Percentiles rank a stretch among this genome's conserved stretches.
These are phyloP conservation scores for Marvania coccoides DNA, from an alignment of 139 green algal genomes.

Conservation along the genomic window DNA sequence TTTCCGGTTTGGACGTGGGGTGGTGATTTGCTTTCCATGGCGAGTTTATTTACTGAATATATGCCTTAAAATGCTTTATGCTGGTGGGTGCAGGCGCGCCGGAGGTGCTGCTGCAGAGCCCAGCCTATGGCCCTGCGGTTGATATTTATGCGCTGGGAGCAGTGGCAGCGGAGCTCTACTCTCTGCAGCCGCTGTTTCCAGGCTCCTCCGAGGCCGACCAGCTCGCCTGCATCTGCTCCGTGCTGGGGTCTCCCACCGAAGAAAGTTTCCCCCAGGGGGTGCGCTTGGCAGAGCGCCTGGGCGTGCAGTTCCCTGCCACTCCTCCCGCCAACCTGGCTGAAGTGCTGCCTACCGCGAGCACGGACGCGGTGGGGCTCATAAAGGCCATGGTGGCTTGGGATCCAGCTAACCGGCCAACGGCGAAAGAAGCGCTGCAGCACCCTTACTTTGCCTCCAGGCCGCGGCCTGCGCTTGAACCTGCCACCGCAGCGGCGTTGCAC, in stretches of 20 bases:
- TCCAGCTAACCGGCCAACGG: conserved; percentile 73
- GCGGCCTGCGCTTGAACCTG: not conserved
- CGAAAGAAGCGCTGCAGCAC: conserved; percentile 73
- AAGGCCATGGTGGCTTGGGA: conserved; percentile 70
- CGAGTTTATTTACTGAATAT: not conserved
- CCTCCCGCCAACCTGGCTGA: conserved; percentile 48
- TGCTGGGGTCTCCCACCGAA: conserved; percentile 79
- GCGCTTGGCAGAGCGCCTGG: conserved; percentile 62
- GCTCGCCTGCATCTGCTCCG: conserved; percentile 87
- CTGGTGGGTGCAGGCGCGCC: too few species aligned
- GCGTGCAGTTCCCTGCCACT: conserved; percentile 58
- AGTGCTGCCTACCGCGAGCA: conserved; percentile 64
- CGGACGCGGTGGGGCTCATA: conserved; percentile 87
- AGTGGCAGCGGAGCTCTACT: conserved; percentile 95
- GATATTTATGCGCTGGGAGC: conserved; percentile 93
- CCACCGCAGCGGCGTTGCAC: not conserved
- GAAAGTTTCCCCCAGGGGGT: conserved; percentile 81
- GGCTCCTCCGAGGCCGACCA: conserved; percentile 73
- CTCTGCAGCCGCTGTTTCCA: conserved; percentile 86
- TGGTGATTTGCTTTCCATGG: too few species aligned
- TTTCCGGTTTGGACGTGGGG: too few species aligned
- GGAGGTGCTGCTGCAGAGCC: conserved; percentile 83
- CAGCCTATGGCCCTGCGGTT: conserved; percentile 74
- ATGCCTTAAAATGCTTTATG: not conserved
- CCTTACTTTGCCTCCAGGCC: conserved; percentile 57